Evolutionary conservation across 164 flowering plant genomes (phyloP), one percentile per base, ranked within the genome.

Genomic region (Aristolochia fimbriata): DNA sequence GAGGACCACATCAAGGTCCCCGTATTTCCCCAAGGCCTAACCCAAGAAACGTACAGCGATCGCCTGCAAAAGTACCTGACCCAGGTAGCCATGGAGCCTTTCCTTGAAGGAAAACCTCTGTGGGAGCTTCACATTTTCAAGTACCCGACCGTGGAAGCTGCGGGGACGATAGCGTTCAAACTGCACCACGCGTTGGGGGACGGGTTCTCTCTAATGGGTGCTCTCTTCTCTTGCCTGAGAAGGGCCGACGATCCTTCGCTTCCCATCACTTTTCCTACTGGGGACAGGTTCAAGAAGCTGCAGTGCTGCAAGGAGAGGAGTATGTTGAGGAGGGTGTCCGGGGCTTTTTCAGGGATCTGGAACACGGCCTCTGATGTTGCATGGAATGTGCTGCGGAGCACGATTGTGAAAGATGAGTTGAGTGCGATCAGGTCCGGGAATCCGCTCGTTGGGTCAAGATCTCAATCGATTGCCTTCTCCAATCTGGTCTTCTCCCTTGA

Each of bases 151-250:
- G 75, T 67, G n/a, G 68, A 68, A 51, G 80, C 84, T 51, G 80
- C 77, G 6, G 79, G 77, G 0, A 66, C 51, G 16, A 0, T 80
- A 0, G 58, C 84, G 4, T 74, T 86, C 65, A 86, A 77, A 78
- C 76, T 86, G 52, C 85, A 82, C 65, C 93, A 86, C 59, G 72
- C 88, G 1, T 65, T 83, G 0, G 93, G 88, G 0, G 93, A 86
- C 63, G 93, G 93, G 37, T 81, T 64, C 54, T 83, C 88, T 16
- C 67, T 86, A 19, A 80, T 86, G 83, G 81, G 85, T 15, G 83
- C 80, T 23, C 76, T 86, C 20, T 77, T 83, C 53, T 78, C 87
- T 21, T 72, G 81, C 56, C 55, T 78, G 0, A 71, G 70, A 62
- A 66, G 86, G 63, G 83, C 77, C 11, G 93, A 82, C 15, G 49